Conservation (phyloP, 805 yeast species). For the Schizosaccharomyces lindneri region DNA sequence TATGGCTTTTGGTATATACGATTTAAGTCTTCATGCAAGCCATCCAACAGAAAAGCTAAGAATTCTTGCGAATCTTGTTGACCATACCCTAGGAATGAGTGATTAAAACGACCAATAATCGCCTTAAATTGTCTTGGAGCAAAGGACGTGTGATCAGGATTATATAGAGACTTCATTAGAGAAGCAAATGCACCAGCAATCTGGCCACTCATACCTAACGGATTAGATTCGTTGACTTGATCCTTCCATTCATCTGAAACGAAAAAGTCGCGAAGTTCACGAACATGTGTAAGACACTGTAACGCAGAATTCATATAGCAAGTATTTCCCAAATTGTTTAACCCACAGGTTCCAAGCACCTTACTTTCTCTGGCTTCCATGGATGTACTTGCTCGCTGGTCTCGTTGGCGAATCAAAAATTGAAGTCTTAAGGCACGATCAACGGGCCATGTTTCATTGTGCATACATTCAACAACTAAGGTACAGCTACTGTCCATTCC, state of each 20-base stretch:
- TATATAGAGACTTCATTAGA: conserved; percentile 36
- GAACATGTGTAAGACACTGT: conserved; percentile 70
- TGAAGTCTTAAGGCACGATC: background rate
- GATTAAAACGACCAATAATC: conserved; percentile 13
- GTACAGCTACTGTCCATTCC: background rate
- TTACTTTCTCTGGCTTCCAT: background rate
- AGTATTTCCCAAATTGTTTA: conserved; percentile 61
- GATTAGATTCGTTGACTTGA: conserved; percentile 55
- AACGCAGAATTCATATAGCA: conserved; percentile 90
- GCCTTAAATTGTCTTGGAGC: conserved; percentile 1
- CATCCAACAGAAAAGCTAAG: conserved; percentile 64
- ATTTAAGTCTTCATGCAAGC: conserved; percentile 77
- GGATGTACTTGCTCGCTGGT: background rate
- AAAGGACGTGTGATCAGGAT: background rate
- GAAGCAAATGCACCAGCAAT: conserved; percentile 55
- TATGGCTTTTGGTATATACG: conserved; percentile 62
- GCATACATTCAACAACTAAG: background rate
- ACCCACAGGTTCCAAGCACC: conserved; percentile 28
- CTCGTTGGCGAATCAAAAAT: background rate
- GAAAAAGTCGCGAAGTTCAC: conserved; percentile 59
- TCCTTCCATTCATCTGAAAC: conserved; percentile 28
- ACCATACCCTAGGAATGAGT: conserved; percentile 41
- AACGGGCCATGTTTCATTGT: background rate
- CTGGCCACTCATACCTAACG: conserved; percentile 64
- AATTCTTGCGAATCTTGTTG: conserved; percentile 93